A percentile compares a stretch with the other conserved stretches of the same genome.
Evolutionary conservation across 257 asterid genomes (phyloP).

Genomic region (Euphrasia confusa): DNA sequence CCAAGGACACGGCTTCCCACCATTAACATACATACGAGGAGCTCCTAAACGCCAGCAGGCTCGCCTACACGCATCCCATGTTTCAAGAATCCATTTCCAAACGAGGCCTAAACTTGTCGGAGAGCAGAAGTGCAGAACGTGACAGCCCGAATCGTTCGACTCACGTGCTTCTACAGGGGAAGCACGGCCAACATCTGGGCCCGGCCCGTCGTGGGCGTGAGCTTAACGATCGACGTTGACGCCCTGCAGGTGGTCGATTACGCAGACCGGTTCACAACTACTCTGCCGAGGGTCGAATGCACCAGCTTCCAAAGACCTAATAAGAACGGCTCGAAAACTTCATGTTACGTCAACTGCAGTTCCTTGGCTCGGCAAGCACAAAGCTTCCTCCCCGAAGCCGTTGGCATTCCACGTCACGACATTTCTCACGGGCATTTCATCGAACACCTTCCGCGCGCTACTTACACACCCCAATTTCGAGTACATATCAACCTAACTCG

Average conservation of each 20-base stretch:
- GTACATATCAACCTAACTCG: too few species aligned
- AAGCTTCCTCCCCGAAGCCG: too few species aligned
- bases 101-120: conserved; percentile 60
- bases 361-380: too few species aligned
- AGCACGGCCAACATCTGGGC: conserved; percentile 72
- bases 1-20: conserved; percentile 56
- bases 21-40: conserved; percentile 50
- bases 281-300: conserved; percentile 45
- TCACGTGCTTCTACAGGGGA: conserved; percentile 53
- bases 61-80: conserved; percentile 31
- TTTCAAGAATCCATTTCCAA: conserved; percentile 46
- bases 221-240: conserved; percentile 47
- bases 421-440: too few species aligned
- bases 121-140: conserved; percentile 51
- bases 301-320: conserved; percentile 41
- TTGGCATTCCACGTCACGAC: too few species aligned
- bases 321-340: conserved; percentile 22
- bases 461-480: too few species aligned
- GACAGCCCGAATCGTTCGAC: conserved; percentile 37
- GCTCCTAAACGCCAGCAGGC: conserved; percentile 41
- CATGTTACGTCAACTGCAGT: too few species aligned
- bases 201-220: conserved; percentile 58
- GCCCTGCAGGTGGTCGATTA: conserved; percentile 35
- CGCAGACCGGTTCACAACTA: conserved; percentile 32
- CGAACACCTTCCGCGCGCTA: too few species aligned